Evolutionary conservation across 176 grass and related monocot genomes (phyloP), one percentile per base, ranked within the genome.

Genomic region (Cocos nucifera): DNA sequence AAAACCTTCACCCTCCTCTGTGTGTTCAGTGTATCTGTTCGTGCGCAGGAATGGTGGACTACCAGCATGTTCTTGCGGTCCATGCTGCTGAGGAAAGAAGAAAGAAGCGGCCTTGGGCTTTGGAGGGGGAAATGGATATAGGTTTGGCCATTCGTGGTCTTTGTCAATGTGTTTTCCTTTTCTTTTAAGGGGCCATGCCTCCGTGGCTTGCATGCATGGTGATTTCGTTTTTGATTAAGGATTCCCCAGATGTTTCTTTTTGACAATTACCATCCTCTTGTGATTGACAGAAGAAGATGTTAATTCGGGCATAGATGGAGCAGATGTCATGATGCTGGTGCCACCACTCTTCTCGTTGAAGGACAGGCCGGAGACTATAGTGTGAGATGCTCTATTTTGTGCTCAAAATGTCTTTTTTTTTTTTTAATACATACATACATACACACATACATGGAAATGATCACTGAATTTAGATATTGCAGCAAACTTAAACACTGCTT

Each of bases 291-390:
- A 77, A 73, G 64, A 69, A 19, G 65, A 56, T 51, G 49, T 57
- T 18, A 22, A 12, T 83, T 8, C 61, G 25, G 82, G 83, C 66
- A 80, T 71, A 55, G 82, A 89, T 83, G 75, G 68, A 54, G 68
- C 74, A 57, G 77, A 85, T 71, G 74, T 85, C 21, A 90, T 96
- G 91, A 90, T 96, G 91, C 73, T 96, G 32, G 75, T 90, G 14
- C 91, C 91, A 25, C 86, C 78, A 25, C 78, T 90, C 15, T 96
- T 96, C 61, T 84, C 91, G 20, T n/a, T 73, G 18, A 96, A 96
- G 76, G 87, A 90, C 62, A 77, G 55, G 49, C 91, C 91, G 22
- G 85, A 85, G 74, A 84, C 84, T 27, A 87, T 87, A 65, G 83
- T 78, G 91, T 95, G 69, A 89, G 86, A 87, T 57, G 39, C 19